Evolutionary conservation across 805 yeast genomes (phyloP).

Genomic region (Nakazawaea sp.): DNA sequence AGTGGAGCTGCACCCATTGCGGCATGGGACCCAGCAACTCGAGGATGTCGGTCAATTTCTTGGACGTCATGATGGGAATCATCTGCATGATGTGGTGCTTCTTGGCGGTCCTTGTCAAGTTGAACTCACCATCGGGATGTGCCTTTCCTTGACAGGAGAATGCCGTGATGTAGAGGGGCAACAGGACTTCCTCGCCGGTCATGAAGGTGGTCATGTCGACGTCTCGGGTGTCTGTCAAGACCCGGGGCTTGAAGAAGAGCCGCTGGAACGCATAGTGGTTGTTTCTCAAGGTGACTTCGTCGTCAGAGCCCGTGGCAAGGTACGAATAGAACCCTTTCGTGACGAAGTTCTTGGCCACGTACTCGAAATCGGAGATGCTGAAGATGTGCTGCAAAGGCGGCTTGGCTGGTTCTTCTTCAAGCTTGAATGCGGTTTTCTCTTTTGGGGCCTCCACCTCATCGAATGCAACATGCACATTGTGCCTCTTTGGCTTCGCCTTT

Average conservation of each 20-base stretch:
- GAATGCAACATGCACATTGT: neutral
- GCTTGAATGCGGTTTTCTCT: conserved; percentile 7
- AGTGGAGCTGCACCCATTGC: conserved; percentile 80
- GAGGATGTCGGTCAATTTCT: conserved; percentile 32
- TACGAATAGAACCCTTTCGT: conserved; percentile 37
- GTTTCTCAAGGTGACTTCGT: conserved; percentile 37
- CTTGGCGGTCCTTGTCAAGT: conserved; percentile 30
- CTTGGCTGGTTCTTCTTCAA: conserved; percentile 21
- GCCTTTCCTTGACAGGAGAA: conserved; percentile 37
- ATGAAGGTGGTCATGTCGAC: conserved; percentile 31
- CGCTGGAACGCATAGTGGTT: conserved; percentile 35
- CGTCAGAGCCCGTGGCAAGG: conserved; percentile 38
- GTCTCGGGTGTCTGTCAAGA: conserved; percentile 29
- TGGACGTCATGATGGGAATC: conserved; percentile 35
- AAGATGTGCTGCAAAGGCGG: conserved; percentile 35
- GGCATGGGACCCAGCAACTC: conserved; percentile 52
- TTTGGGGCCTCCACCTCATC: neutral
- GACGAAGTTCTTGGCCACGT: conserved; percentile 37
- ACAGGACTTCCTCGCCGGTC: conserved; percentile 29
- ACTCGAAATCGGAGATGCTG: conserved; percentile 38
- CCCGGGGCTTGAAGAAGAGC: conserved; percentile 34
- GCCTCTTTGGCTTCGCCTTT: neutral
- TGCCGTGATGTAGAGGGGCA: conserved; percentile 38
- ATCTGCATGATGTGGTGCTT: conserved; percentile 31
- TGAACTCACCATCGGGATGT: conserved; percentile 36